Evolutionary conservation across 2,329 filamentous ascomycete genomes (phyloP).

Genomic region (Neocatenulostroma microsporum): DNA sequence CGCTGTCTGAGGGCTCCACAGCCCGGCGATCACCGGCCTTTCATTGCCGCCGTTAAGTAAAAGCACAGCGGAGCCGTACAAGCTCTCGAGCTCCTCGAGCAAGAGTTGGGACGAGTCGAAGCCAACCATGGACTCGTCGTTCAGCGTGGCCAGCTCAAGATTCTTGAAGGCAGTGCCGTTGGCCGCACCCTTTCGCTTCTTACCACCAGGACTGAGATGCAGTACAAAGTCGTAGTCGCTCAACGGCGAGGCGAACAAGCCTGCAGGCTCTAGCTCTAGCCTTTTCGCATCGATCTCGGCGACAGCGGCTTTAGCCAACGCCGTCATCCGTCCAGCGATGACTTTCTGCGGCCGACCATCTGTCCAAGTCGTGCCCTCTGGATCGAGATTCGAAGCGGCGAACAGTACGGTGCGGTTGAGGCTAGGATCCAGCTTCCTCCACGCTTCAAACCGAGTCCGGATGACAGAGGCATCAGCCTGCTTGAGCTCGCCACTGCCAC

Average conservation of each 20-base stretch:
- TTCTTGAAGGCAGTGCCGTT: conserved; percentile 67
- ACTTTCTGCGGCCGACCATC: conserved; percentile 68
- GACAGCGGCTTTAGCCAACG: conserved; percentile 68
- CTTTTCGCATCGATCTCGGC: conserved; percentile 39
- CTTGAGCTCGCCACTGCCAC: conserved; percentile 45
- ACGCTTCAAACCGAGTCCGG: conserved; percentile 65
- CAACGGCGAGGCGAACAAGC: conserved; percentile 65
- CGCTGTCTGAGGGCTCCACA: conserved; percentile 56
- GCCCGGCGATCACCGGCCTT: conserved; percentile 52
- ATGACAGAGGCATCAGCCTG: conserved; percentile 55
- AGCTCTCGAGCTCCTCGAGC: conserved; percentile 56
- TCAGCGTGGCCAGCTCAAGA: conserved; percentile 53
- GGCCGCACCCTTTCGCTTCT: conserved; percentile 32
- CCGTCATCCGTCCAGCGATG: conserved; percentile 73
- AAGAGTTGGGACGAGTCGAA: conserved; percentile 57
- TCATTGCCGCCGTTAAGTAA: conserved; percentile 66
- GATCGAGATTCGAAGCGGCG: conserved; percentile 70
- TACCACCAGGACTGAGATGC: conserved; percentile 46
- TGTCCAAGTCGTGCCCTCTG: conserved; percentile 73
- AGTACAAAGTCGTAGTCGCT: conserved; percentile 82
- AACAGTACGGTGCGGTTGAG: conserved; percentile 81
- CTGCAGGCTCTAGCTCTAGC: conserved; percentile 37
- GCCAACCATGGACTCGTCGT: conserved; percentile 40
- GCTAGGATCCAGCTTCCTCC: conserved; percentile 78
- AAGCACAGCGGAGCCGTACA: conserved; percentile 63